Conservation (phyloP, 805 yeast genomes). For the Metschnikowia hibisci region DNA sequence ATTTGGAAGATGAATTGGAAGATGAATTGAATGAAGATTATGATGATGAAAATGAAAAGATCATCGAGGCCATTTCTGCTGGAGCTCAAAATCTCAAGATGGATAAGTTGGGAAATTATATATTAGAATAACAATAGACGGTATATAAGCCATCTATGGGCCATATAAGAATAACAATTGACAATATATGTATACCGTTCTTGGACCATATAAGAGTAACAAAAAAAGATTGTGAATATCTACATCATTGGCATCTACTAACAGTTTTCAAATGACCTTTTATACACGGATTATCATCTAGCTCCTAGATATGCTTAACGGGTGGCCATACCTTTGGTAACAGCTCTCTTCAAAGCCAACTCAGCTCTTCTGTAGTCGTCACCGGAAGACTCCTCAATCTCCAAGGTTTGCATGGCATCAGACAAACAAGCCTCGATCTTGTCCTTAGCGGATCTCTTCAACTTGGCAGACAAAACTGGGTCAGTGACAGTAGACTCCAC, state of each 20-base stretch:
- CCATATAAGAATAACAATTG: too few species aligned
- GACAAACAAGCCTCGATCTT: constrained; percentile 97
- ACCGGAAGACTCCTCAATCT: constrained; percentile 92
- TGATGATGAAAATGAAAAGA: constrained; percentile 48
- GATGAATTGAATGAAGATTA: constrained; percentile 25
- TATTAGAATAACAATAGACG: constrained; percentile 61
- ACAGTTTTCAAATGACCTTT: constrained; percentile 13
- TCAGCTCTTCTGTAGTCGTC: constrained; percentile 99
- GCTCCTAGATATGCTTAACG: constrained; percentile 54
- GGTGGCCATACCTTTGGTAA: constrained; percentile 98
- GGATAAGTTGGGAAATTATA: constrained; percentile 82
- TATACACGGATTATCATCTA: constrained; percentile 19
- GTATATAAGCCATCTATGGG: too few species aligned
- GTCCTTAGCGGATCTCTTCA: constrained; percentile 96
- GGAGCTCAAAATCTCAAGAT: constrained; percentile 67
- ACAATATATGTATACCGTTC: too few species aligned
- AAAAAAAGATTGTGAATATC: too few species aligned
- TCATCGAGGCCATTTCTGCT: constrained; percentile 62
- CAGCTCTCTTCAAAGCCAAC: constrained; percentile 98
- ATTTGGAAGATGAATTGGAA: constrained; percentile 30
- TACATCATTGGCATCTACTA: constrained; percentile 3
- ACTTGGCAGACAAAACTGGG: constrained; percentile 94
- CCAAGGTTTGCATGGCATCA: constrained; percentile 96
- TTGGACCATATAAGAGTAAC: too few species aligned
- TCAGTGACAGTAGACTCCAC: constrained; percentile 94